A percentile compares a stretch with the other conserved stretches of the same genome.
Conservation (phyloP, 176 grass and related monocot species). For the Elaeis guineensis region DNA sequence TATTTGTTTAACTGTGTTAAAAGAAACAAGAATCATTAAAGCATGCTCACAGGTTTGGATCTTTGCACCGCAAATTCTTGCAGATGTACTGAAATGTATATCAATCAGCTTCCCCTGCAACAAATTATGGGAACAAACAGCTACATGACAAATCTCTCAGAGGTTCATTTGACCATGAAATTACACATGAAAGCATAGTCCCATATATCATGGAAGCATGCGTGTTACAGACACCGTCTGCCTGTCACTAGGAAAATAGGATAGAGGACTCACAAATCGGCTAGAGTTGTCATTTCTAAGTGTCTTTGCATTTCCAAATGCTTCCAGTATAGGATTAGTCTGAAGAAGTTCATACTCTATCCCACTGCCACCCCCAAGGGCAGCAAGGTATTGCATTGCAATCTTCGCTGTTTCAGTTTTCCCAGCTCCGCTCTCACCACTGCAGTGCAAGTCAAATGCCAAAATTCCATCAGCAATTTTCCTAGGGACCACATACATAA, state of each 20-base stretch:
- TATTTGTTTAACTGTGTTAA: too few species aligned
- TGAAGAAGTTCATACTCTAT: slow-evolving; percentile 99
- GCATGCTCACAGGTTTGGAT: slow-evolving; percentile 82
- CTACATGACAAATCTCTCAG: too few species aligned
- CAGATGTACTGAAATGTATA: slow-evolving; percentile 92
- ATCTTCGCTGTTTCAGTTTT: slow-evolving; percentile 99
- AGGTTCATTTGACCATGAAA: too few species aligned
- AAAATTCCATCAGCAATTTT: too few species aligned
- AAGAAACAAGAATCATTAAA: too few species aligned
- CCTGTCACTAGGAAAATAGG: too few species aligned
- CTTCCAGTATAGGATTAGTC: slow-evolving; percentile 95
- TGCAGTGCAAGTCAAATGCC: slow-evolving; percentile 12
- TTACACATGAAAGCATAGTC: too few species aligned
- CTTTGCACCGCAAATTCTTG: slow-evolving; percentile 82
- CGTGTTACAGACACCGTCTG: too few species aligned
- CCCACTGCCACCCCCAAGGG: slow-evolving; percentile 85
- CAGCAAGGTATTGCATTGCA: slow-evolving; percentile 96
- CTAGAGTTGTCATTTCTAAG: slow-evolving; percentile 95
- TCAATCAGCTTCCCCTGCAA: slow-evolving; percentile 93
- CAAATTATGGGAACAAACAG: background rate
- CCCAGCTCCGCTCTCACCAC: slow-evolving; percentile 97
- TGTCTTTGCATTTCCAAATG: slow-evolving; percentile 99
- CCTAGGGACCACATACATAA: too few species aligned
- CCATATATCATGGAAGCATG: too few species aligned
- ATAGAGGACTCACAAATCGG: slow-evolving; percentile 75